A percentile compares a stretch with the other conserved stretches of the same genome.
These are phyloP conservation scores for Penicillium silybi DNA, from an alignment of 495 filamentous ascomycete species.

Conservation along the genomic window DNA sequence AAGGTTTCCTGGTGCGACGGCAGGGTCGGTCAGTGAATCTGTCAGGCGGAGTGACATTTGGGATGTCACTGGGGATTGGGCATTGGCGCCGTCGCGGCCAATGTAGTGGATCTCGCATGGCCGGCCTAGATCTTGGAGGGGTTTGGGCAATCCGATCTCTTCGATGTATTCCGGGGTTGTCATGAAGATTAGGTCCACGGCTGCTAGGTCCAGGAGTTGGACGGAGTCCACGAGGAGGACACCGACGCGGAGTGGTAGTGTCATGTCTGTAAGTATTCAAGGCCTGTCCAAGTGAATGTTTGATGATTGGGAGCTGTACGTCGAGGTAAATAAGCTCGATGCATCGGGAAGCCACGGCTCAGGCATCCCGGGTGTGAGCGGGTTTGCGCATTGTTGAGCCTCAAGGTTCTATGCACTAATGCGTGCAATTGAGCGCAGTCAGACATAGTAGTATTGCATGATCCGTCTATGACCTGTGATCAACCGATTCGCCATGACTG, in stretches of 20 bases:
- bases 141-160: slow-evolving; percentile 25
- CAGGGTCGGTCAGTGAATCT: slow-evolving; percentile 35
- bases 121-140: slow-evolving; percentile 35
- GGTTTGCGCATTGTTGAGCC: neutral
- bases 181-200: slow-evolving; percentile 44
- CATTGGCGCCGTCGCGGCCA: slow-evolving; percentile 24
- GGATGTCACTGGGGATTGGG: slow-evolving; percentile 31
- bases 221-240: slow-evolving; percentile 41
- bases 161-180: slow-evolving; percentile 43
- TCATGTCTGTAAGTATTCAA: neutral
- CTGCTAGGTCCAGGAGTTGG: slow-evolving; percentile 49
- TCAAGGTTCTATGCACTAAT: neutral
- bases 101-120: slow-evolving; percentile 45
- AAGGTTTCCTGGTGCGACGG: slow-evolving; percentile 44
- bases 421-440: neutral
- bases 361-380: neutral
- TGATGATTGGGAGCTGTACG: too few species aligned
- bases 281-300: neutral
- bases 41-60: slow-evolving; percentile 32
- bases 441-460: neutral
- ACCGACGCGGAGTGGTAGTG: slow-evolving; percentile 29
- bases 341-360: neutral
- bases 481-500: neutral
- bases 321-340: neutral
- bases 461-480: neutral